Percentiles rank a stretch among this genome's conserved stretches.
phyloP scores from a whole-genome alignment of 140 eudicot species.

The Ambrosia hybrid region DNA sequence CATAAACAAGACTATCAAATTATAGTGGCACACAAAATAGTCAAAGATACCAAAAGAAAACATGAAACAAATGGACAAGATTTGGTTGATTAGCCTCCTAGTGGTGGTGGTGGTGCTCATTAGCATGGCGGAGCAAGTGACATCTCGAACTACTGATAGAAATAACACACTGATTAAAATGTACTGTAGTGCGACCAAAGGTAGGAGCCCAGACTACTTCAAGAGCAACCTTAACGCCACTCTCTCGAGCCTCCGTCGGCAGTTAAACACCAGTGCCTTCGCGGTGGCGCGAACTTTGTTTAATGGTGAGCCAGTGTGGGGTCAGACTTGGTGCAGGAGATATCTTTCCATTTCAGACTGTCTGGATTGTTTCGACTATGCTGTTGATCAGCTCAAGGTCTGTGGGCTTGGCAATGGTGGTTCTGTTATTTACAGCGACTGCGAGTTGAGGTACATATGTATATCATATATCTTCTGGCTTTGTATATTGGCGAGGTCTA shows the following conservation, averaged over 20 bases:
- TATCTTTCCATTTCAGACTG: slow-evolving; percentile 33
- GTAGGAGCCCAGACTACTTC: background rate
- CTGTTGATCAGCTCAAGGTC: slow-evolving; percentile 6
- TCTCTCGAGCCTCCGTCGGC: slow-evolving; percentile 19
- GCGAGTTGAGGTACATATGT: slow-evolving; percentile 22
- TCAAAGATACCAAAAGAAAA: background rate
- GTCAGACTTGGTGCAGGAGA: slow-evolving; percentile 26
- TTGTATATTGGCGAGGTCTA: no score
- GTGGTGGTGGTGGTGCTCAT: slow-evolving; percentile 11
- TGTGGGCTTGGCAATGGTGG: slow-evolving; percentile 22
- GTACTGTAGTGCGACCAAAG: slow-evolving; percentile 14
- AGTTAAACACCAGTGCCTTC: slow-evolving; percentile 11
- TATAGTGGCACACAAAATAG: background rate
- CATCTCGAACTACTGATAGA: slow-evolving; percentile 21
- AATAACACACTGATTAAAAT: slow-evolving; percentile 25
- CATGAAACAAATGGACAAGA: background rate
- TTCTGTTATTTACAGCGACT: slow-evolving; percentile 28
- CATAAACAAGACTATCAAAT: background rate
- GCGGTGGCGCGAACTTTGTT: slow-evolving; percentile 16
- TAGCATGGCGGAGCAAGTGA: slow-evolving; percentile 11
- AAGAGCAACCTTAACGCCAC: slow-evolving; percentile 28
- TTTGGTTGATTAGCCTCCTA: background rate
- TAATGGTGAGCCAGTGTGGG: slow-evolving; percentile 23
- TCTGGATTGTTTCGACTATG: slow-evolving; percentile 25
- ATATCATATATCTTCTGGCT: background rate